These are phyloP conservation scores for Planoprotostelium fungivorum DNA, from an alignment of 78 protist species.

Conservation along the genomic window DNA sequence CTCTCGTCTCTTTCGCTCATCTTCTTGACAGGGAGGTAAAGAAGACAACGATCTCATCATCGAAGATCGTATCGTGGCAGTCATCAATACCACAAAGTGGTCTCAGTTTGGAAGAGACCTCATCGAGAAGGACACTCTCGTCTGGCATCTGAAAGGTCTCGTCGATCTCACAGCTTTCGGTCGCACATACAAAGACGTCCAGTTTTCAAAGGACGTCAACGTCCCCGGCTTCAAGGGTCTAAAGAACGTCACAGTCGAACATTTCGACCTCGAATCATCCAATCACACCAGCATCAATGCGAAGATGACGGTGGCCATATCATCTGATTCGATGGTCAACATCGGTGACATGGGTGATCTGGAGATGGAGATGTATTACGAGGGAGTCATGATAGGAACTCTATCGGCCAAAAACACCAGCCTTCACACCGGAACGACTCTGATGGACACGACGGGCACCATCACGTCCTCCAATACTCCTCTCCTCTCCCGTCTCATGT, in stretches of 20 bases:
- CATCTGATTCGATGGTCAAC: background rate
- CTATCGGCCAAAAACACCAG: background rate
- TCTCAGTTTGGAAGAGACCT: background rate
- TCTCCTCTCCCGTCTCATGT: background rate
- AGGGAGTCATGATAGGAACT: background rate
- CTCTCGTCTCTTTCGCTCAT: no score
- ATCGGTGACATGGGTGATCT: background rate
- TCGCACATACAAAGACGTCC: background rate
- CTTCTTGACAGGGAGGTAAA: background rate
- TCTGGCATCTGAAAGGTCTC: background rate
- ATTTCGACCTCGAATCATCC: background rate
- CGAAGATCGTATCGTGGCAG: background rate
- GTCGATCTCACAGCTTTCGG: background rate
- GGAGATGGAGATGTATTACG: background rate
- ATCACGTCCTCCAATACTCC: background rate
- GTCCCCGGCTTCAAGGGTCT: background rate
- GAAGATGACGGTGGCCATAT: background rate
- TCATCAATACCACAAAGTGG: background rate
- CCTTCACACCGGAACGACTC: background rate
- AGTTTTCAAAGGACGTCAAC: background rate
- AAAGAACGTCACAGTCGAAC: background rate
- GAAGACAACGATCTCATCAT: background rate
- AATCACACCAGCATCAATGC: background rate
- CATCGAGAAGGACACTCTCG: background rate
- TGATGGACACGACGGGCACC: background rate